Evolutionary conservation across 2,329 filamentous ascomycete species (phyloP), one percentile per base, ranked within the genome.

Genomic region (Penicillium aurantiogriseum): DNA sequence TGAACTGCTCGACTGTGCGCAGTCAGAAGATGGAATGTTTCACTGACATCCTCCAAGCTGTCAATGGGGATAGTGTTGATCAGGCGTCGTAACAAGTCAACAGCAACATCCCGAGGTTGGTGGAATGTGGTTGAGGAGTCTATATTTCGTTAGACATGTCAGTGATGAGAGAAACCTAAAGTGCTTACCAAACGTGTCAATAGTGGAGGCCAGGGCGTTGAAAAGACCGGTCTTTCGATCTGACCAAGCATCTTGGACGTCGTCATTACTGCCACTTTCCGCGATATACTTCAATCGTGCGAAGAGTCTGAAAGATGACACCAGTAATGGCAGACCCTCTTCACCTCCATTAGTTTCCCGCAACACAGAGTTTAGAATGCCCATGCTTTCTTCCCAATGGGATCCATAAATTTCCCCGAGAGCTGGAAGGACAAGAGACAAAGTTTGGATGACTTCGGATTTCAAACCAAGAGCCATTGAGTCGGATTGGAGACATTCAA

Each of bases 371-470:
- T 82, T 76, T 58, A 88, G 83, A 49, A 85, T 83, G 35, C 83
- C 79, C 19, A 91, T 74, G 0, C 82, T 74, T 47, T 83, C 83
- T 50, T 87, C 83, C 94, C 94, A 99, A 69, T 96, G 90, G 0
- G 89, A 85, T 0, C 93, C 94, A 67, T 96, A 97, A 1, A 96
- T 86, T 46, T 92, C 88, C 57, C 85, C 84, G 65, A 97, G 88
- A 40, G 83, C 83, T 2, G 90, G 90, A 0, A 97, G 74, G 4
- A 96, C 77, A 4, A 79, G 75, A 2, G 74, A 70, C 48, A 88
- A 66, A 6, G 77, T 71, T 58, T 75, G 76, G 42, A 78, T 62
- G 1, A 74, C 71, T 60, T 80, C 77, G 1, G 76, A 69, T 56
- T 67, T 70, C 40, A 76, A 51, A 9, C 63, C 67, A 13, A 69